Percentiles rank a stretch among this genome's conserved stretches.
These are phyloP conservation scores for Borealophlyctis nickersoniae DNA, from an alignment of 192 early-diverging fungal species.

Conservation along the genomic window DNA sequence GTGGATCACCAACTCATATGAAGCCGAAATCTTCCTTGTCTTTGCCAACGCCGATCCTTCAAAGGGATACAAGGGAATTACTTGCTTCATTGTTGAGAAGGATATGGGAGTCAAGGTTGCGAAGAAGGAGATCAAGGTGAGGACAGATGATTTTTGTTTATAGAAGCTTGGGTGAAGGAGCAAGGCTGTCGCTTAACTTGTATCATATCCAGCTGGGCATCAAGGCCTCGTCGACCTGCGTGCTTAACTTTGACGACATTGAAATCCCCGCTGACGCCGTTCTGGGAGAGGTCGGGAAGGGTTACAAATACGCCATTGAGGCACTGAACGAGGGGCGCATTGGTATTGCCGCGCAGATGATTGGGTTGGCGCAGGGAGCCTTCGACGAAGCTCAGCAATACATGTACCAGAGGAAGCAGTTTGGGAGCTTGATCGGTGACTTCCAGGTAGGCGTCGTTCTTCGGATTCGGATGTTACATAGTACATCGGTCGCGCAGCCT, in stretches of 20 bases:
- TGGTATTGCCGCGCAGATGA: slow-evolving; percentile 98
- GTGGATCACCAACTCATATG: slow-evolving; percentile 77
- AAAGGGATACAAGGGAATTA: slow-evolving; percentile 95
- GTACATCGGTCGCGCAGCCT: too few species aligned
- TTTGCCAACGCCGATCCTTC: slow-evolving; percentile 96
- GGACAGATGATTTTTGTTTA: not conserved
- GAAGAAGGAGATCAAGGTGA: slow-evolving; percentile 92
- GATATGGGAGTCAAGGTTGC: slow-evolving; percentile 86
- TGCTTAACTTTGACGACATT: slow-evolving; percentile 88
- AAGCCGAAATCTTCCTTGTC: slow-evolving; percentile 94
- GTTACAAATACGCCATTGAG: slow-evolving; percentile 98
- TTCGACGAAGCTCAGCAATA: slow-evolving; percentile 86
- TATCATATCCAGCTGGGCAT: slow-evolving; percentile 73
- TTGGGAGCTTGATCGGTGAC: slow-evolving; percentile 73
- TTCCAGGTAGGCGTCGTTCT: slow-evolving; percentile 74
- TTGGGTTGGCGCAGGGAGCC: slow-evolving; percentile 92
- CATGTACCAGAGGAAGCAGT: slow-evolving; percentile 94
- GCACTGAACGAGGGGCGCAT: slow-evolving; percentile 98
- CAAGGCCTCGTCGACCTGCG: slow-evolving; percentile 92
- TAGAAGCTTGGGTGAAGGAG: too few species aligned
- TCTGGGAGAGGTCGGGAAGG: slow-evolving; percentile 90
- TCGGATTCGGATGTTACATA: too few species aligned
- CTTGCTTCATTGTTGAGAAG: slow-evolving; percentile 94
- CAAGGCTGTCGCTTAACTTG: not conserved
- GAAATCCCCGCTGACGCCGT: slow-evolving; percentile 82